Percentiles rank a stretch among this genome's conserved stretches.
phyloP scores from a whole-genome alignment of 2,329 filamentous ascomycete genomes.

The Fusarium cyanostomum region DNA sequence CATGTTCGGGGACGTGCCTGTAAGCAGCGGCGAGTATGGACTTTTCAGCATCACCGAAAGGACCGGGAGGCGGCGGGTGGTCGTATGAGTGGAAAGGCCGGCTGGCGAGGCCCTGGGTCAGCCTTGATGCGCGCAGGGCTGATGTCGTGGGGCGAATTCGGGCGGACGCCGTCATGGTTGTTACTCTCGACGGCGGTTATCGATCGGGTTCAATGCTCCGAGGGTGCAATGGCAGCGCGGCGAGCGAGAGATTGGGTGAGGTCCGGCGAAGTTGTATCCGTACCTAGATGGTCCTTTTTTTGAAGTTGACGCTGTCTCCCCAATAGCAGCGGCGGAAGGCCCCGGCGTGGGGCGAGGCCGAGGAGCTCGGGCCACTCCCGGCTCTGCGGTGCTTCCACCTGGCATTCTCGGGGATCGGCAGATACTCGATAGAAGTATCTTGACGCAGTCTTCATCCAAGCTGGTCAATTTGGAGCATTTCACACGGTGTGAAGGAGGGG shows the following conservation, averaged over 20 bases:
- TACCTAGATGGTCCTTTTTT: conserved; percentile 19
- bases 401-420: conserved; percentile 19
- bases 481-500: no score
- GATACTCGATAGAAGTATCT: no score
- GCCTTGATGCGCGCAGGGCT: conserved; percentile 22
- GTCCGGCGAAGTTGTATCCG: conserved; percentile 5
- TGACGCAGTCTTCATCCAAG: no score
- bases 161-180: conserved; percentile 26
- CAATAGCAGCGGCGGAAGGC: conserved; percentile 18
- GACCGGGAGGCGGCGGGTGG: conserved; percentile 64
- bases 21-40: conserved; percentile 85
- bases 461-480: no score
- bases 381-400: conserved; percentile 1
- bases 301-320: conserved; percentile 26
- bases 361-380: conserved; percentile 29
- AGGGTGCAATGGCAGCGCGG: background rate
- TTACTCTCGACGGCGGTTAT: background rate
- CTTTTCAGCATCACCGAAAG: conserved; percentile 75
- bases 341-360: conserved; percentile 8
- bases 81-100: conserved; percentile 76
- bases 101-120: conserved; percentile 20
- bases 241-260: background rate
- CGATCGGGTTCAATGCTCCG: background rate
- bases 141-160: conserved; percentile 27
- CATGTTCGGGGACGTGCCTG: conserved; percentile 78